These are phyloP conservation scores for Thalassiosira mediterranea DNA, from an alignment of 352 stramenopile species.

Conservation along the genomic window DNA sequence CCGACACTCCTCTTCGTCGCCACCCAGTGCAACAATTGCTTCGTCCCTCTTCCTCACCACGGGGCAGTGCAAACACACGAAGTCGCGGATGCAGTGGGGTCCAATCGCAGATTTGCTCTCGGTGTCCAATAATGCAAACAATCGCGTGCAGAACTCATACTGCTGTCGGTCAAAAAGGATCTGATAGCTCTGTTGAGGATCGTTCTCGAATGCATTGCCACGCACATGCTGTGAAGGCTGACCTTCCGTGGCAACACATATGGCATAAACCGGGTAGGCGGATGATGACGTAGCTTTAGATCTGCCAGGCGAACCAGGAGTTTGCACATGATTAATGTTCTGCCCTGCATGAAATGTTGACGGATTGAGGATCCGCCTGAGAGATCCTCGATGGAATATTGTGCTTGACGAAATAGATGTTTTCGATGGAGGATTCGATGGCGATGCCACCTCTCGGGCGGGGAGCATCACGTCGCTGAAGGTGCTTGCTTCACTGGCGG, in stretches of 20 bases:
- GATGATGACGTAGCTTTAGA: conserved; percentile 10
- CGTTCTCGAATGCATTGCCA: conserved; percentile 1
- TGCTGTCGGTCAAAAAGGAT: conserved; percentile 64
- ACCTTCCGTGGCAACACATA: conserved; percentile 22
- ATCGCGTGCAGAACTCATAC: conserved; percentile 67
- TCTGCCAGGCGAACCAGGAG: conserved; percentile 7
- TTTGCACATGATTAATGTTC: conserved; percentile 21
- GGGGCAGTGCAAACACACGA: conserved; percentile 74
- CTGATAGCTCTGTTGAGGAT: conserved; percentile 46
- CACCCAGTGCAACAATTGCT: conserved; percentile 43
- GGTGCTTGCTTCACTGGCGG: neutral
- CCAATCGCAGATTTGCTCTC: conserved; percentile 64
- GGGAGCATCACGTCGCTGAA: conserved; percentile 12
- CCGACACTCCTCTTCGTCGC: conserved; percentile 14
- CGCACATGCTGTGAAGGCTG: conserved; percentile 2
- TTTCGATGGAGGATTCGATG: neutral
- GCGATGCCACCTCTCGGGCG: conserved; percentile 7
- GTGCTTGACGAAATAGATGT: conserved; percentile 7
- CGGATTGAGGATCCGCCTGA: conserved; percentile 52
- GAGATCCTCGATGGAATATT: conserved; percentile 61
- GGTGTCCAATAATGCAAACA: conserved; percentile 80
- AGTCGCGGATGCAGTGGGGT: conserved; percentile 66
- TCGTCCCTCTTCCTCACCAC: conserved; percentile 76
- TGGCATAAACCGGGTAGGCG: conserved; percentile 38
- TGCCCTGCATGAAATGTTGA: conserved; percentile 2